phyloP scores from a whole-genome alignment of 129 eudicot genomes.

The Sambucus nigra region DNA sequence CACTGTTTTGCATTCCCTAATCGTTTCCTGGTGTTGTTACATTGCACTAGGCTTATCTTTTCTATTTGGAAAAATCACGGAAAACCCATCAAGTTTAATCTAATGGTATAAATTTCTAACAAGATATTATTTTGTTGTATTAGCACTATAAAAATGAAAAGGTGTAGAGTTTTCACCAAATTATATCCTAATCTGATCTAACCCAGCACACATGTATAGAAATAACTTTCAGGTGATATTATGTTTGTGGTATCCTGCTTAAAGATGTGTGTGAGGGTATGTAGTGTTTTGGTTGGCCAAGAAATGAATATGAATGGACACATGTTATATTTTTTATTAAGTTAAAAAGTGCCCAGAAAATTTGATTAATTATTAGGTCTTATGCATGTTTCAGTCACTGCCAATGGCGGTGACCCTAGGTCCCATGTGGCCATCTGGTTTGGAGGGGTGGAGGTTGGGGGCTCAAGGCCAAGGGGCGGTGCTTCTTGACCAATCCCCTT shows the following conservation, averaged over 20 bases:
- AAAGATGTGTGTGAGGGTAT: background rate
- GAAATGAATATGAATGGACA: background rate
- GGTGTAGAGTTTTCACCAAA: background rate
- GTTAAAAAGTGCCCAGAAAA: background rate
- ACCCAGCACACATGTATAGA: background rate
- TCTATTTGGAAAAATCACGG: background rate
- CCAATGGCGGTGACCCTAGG: background rate
- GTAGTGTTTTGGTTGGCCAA: background rate
- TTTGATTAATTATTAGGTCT: background rate
- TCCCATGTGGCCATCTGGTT: background rate
- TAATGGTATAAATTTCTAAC: background rate
- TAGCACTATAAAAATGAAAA: background rate
- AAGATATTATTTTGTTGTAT: background rate
- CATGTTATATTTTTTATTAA: background rate
- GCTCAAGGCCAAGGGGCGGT: too few species aligned
- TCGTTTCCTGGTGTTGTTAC: background rate
- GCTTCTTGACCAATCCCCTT: background rate
- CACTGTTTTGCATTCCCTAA: background rate
- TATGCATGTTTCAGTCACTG: too few species aligned
- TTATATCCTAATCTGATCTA: background rate
- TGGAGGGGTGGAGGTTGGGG: too few species aligned
- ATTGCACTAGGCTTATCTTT: background rate
- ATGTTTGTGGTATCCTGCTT: background rate
- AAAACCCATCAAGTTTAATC: background rate
- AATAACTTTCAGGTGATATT: background rate